Percentiles rank a stretch among this genome's conserved stretches.
These are phyloP conservation scores for Jasminum sambac DNA, from an alignment of 257 asterid genomes.

Conservation along the genomic window DNA sequence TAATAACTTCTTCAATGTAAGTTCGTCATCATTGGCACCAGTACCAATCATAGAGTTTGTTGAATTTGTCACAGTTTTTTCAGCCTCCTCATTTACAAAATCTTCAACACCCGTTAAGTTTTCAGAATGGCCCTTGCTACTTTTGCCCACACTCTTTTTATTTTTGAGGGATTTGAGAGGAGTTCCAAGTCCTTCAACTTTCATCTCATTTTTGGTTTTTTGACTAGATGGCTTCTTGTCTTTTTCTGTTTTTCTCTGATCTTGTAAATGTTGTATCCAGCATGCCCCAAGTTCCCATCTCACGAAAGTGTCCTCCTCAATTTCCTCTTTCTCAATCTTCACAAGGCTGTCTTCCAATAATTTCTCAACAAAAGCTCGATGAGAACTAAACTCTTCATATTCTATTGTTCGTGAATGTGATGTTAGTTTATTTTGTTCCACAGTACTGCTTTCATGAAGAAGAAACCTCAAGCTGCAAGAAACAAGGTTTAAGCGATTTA, in stretches of 20 bases:
- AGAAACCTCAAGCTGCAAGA: constrained; percentile 81
- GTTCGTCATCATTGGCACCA: constrained; percentile 57
- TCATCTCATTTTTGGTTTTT: constrained; percentile 75
- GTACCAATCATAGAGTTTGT: constrained; percentile 50
- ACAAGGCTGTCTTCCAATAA: constrained; percentile 79
- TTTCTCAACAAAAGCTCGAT: constrained; percentile 62
- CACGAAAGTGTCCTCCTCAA: constrained; percentile 55
- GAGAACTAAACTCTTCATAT: constrained; percentile 53
- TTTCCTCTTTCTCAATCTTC: constrained; percentile 76
- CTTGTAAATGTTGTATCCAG: constrained; percentile 97
- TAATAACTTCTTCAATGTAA: constrained; percentile 54
- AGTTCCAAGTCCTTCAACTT: constrained; percentile 95
- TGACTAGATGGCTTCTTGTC: constrained; percentile 72
- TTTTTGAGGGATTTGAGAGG: constrained; percentile 85
- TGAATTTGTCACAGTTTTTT: constrained; percentile 35
- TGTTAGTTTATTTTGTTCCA: constrained; percentile 48
- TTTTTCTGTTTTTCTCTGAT: constrained; percentile 87
- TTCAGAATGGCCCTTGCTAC: constrained; percentile 41
- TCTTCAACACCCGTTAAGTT: constrained; percentile 37
- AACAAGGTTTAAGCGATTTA: constrained; percentile 25
- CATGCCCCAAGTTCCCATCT: constrained; percentile 99
- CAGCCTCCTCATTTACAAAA: constrained; percentile 48
- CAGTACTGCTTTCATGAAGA: constrained; percentile 63
- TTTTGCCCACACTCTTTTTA: constrained; percentile 58
- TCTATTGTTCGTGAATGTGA: constrained; percentile 44